These are phyloP conservation scores for Kodamaea ohmeri DNA, from an alignment of 1,139 yeast genomes.

Conservation along the genomic window DNA sequence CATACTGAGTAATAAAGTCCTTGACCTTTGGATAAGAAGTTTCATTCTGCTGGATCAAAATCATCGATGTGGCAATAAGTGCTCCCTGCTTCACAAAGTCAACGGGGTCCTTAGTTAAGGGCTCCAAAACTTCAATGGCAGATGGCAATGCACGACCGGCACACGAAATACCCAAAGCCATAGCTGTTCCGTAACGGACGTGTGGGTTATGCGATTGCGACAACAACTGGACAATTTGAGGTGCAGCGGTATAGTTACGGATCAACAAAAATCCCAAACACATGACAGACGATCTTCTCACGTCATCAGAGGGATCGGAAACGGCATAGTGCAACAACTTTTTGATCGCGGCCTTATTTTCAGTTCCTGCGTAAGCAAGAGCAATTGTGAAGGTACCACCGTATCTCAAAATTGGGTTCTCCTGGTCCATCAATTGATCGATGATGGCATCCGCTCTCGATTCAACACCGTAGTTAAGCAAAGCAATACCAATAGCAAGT, in stretches of 20 bases:
- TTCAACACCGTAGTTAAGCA: constrained; percentile 83
- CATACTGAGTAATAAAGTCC: constrained; percentile 69
- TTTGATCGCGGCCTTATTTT: constrained; percentile 83
- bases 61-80: constrained; percentile 87
- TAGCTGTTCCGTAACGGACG: constrained; percentile 96
- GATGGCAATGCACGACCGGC: constrained; percentile 90
- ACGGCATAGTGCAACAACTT: constrained; percentile 89
- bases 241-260: constrained; percentile 90
- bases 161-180: constrained; percentile 96
- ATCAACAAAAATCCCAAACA: constrained; percentile 90
- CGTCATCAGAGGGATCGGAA: constrained; percentile 94
- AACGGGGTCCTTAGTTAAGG: constrained; percentile 88
- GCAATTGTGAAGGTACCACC: constrained; percentile 96
- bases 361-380: constrained; percentile 95
- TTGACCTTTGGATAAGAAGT: constrained; percentile 77
- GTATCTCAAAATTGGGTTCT: constrained; percentile 82
- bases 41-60: constrained; percentile 91
- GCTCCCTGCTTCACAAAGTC: constrained; percentile 99
- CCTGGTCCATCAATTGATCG: constrained; percentile 65
- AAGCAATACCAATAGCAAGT: constrained; percentile 83
- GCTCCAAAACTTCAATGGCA: constrained; percentile 90
- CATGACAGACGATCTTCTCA: constrained; percentile 93
- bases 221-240: constrained; percentile 88
- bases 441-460: constrained; percentile 76
- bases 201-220: constrained; percentile 97